Evolutionary conservation across 2,329 filamentous ascomycete species (phyloP), one percentile per base, ranked within the genome.

Genomic region (Monosporascus sp.): DNA sequence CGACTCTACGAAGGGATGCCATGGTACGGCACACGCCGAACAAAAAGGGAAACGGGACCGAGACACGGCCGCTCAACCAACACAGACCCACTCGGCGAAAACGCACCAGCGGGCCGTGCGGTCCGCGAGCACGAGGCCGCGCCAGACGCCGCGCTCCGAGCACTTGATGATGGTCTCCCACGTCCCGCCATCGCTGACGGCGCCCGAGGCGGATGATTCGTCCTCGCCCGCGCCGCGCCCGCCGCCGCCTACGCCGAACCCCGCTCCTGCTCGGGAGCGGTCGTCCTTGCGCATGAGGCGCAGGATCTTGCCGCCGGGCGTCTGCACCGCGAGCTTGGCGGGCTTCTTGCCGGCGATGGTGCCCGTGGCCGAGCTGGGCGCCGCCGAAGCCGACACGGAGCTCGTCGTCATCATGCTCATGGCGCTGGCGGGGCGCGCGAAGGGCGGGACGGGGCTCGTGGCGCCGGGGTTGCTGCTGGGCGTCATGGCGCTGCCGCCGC

Each of bases 121-220:
- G 72, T 95, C 90, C 6, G 90, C 90, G 52, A 94, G 75, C 44
- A 95, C 90, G 55, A 95, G 71, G 1, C 88, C 89, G 58, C 90
- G 79, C 89, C 90, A 95, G 17, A 85, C 81, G 2, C 90, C 90
- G 56, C 82, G 80, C 72, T 95, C 90, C 1, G 87, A 88, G 71
- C 90, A 90, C 73, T 95, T 95, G 73, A 95, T 92, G 48, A 93
- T 90, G 6, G 90, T 94, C 74, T 94, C 90, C 89, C 90, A 95
- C 5, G 83, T 85, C 41, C 85, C 88, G 18, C 88, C 88, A 59
- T 90, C 84, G 41, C 83, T 84, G 18, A 34, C 11, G 11, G 31
- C 31, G 9, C 31, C 31, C 11, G 31, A 34, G 31, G 31, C 1
- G 31, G 31, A 34, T 34, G 70, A 68, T 31, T 83, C 83, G 50